Base-by-base conservation (phyloP, 805 yeast species). In the Metschnikowia vanudenii region DNA sequence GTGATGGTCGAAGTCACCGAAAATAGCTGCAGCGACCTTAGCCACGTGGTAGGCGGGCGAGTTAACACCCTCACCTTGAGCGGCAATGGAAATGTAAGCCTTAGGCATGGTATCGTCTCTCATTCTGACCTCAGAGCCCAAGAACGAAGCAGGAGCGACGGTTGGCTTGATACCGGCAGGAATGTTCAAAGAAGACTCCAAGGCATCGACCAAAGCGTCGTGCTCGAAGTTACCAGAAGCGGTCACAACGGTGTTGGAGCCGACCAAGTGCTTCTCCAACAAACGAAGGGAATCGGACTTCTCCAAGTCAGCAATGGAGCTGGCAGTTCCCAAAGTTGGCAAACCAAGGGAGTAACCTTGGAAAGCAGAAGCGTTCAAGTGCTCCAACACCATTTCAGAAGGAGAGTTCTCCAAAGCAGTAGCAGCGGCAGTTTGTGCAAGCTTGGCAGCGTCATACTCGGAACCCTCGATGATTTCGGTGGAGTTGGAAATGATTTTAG, bases 101-200 rank as follows among this genome's bases (percentile, higher is more conserved):
- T 81, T 79, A 64, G 92, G 88, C 62, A 84, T 65, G 59, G 89
- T 87, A 70, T 87, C 96, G 64, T 87, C 96, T 81, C 96, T 84
- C 74, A 85, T 73, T 79, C 91, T 82, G 55, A 85, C 84, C 65
- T 87, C 95, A 39, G 94, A 85, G 66, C 96, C 96, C 65, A 87
- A 77, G 80, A 86, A 87, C 46, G 81, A 65, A 51, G 87, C 79
- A 45, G 80, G 73, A 56, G 76, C 75, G 43, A 61, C 62, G 20
- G 69, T 65, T 46, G 75, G 74, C 62, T 69, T 68, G 46, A 77
- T 64, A 54, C 86, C 88, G 41, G 75, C 67, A 45, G 80, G 71
- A 28, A 83, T 58, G 39, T 69, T 56, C 44, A 81, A 61, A 49
- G 74, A 59, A 50, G 75, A 65, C 62, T 82, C 83, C 50, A 86